Evolutionary conservation across 495 filamentous ascomycete species (phyloP), one percentile per base, ranked within the genome.

Genomic region (Apodospora peruviana): DNA sequence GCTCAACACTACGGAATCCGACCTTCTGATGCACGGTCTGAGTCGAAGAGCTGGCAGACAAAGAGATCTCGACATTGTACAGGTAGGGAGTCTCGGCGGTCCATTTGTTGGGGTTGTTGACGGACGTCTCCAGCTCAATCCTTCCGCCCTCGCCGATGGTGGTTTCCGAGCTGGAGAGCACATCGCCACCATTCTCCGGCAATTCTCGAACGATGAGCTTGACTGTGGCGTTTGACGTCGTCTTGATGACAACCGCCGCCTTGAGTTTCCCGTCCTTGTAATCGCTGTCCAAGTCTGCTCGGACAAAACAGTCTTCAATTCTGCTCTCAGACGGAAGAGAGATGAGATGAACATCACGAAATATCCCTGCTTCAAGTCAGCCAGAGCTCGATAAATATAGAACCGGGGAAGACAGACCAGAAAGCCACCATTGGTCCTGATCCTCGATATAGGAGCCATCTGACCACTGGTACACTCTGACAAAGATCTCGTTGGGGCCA

Each of bases 381-480:
- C 38, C 19, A 41, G 4, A 19, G 8, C 12, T 5, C 19, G 4
- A 29, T 2, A 17, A 4, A 9, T 19, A 20, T 14, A 17, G 11
- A 22, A n/a, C 4, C 22, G 37, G 44, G 47, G n/a, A 43, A 2
- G 19, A 52, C 55, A 20, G 51, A 75, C 73, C 74, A 5, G 75
- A 77, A 19, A 79, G 60, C 72, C 76, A 78, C 76, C 75, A 79
- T 48, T 75, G 70, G 53, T 79, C 81, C 51, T 83, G 82, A 45
- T 83, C 79, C 55, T 85, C 82, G 42, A 86, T 79, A 52, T 85
- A 86, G 4, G 76, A 76, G 8, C 71, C 83, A 59, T 83, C 76
- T 4, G 71, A 83, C 63, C 77, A 83, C 52, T 81, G 79, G 49
- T 84, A 84, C 3, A 85, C 82, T 9, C 73, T 65, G 16, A 85